Evolutionary conservation across 2,329 filamentous ascomycete genomes (phyloP), one percentile per base, ranked within the genome.

Genomic region (Penicillium sp.): DNA sequence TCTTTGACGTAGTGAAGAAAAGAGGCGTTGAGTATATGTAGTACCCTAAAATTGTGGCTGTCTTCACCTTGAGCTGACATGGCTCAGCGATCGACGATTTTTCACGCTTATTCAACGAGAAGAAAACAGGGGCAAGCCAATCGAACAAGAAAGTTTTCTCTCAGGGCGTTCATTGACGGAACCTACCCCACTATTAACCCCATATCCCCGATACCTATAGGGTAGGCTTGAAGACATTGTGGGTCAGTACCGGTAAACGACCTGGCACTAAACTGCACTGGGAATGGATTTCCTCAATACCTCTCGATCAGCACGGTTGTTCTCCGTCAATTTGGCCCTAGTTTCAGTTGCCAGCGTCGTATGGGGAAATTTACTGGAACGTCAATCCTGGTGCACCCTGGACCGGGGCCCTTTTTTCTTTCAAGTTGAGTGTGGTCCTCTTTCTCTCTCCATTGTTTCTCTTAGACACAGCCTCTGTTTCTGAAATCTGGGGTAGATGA

Each of bases 251-350:
- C 42, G 42, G 33, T 13, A 2, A 45, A 45, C n/a, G 24, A 19
- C 42, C 42, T 45, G 42, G 24, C 42, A 21, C 42, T 45, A 45
- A 45, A 45, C 42, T 21, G 3, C 10, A 11, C 26, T 16, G 4
- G 42, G 42, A 29, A 45, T 45, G 11, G 42, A 45, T 45, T 45
- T 29, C n/a, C 42, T 45, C 26, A n/a, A 29, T 8, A 18, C 42
- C 18, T 29, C 28, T 29, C 3, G 14, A 45, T 45, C 18, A 45
- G 13, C 26, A 21, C 42, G 42, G 42, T 23, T 21, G 28, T 19
- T 16, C 42, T 45, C 42, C 42, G 28, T 21, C 3, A 19, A 3
- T 31, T 45, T 31, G 42, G 26, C 42, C 18, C 42, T 45, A 45
- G 42, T 45, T 45, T 45, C 42, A 45, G 42, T 31, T 45, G 42